Percentiles rank a stretch among this genome's conserved stretches.
These are phyloP conservation scores for Beauveria sp. DNA, from an alignment of 2,329 filamentous ascomycete species.

Conservation along the genomic window DNA sequence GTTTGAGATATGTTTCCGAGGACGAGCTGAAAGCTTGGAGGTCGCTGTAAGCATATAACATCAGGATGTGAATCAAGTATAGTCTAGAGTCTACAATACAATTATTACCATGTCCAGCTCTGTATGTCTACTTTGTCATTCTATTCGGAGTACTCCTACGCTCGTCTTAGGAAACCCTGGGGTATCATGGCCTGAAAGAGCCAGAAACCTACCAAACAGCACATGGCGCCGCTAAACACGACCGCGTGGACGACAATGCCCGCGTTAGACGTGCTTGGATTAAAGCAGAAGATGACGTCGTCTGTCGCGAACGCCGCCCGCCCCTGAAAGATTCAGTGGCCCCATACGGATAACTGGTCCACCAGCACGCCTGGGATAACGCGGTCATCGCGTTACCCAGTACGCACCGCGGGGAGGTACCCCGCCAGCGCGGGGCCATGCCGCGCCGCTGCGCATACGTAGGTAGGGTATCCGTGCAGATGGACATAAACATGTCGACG, in stretches of 20 bases:
- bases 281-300: conserved; percentile 8
- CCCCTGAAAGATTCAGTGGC: conserved; percentile 72
- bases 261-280: conserved; percentile 13
- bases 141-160: neutral
- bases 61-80: neutral
- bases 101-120: neutral
- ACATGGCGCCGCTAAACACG: conserved; percentile 17
- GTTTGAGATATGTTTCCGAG: conserved; percentile 64
- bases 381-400: conserved; percentile 75
- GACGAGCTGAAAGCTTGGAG: conserved; percentile 58
- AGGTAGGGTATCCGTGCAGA: conserved; percentile 59
- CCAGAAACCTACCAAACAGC: conserved; percentile 14
- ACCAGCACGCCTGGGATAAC: conserved; percentile 69
- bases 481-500: conserved; percentile 59
- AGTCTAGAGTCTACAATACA: neutral
- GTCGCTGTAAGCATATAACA: neutral
- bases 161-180: conserved; percentile 15
- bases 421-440: conserved; percentile 35
- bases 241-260: conserved; percentile 24
- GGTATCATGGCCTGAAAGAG: conserved; percentile 15
- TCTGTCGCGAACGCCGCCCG: conserved; percentile 26
- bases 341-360: conserved; percentile 54
- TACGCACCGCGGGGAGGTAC: conserved; percentile 68
- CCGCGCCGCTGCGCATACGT: conserved; percentile 53
- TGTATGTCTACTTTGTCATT: neutral